A percentile compares a stretch with the other conserved stretches of the same genome.
phyloP scores from a whole-genome alignment of 768 basidiomycete species.

The Pilatotrama ljubarskyi region DNA sequence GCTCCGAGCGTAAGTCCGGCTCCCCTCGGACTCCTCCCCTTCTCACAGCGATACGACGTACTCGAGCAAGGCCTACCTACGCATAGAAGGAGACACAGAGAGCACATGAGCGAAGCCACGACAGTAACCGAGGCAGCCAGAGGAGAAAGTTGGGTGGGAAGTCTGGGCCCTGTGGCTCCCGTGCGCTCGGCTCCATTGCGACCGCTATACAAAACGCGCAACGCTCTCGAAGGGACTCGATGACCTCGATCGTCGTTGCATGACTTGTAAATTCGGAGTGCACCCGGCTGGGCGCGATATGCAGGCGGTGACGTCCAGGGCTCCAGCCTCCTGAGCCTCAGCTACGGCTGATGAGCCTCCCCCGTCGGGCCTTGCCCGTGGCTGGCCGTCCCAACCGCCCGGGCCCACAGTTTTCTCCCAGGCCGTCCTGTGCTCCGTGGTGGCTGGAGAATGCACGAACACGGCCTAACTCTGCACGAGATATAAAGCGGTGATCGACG shows the following conservation, averaged over 20 bases:
- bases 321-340: background rate
- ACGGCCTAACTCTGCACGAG: background rate
- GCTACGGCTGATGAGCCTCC: background rate
- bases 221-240: background rate
- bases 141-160: no score
- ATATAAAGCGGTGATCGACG: background rate
- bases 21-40: background rate
- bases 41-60: background rate
- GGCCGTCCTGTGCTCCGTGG: no score
- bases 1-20: background rate
- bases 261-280: background rate
- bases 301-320: conserved; percentile 3
- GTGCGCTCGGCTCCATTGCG: background rate
- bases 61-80: background rate
- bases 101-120: no score
- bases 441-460: background rate
- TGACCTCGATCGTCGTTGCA: background rate
- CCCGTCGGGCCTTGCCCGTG: background rate
- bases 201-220: background rate
- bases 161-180: no score
- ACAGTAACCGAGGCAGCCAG: no score
- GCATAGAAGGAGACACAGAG: no score
- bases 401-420: background rate
- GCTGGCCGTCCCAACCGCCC: background rate
- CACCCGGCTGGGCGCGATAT: background rate